Conservation (phyloP, 2,329 filamentous ascomycete species). For the Zasmidium cellare region DNA sequence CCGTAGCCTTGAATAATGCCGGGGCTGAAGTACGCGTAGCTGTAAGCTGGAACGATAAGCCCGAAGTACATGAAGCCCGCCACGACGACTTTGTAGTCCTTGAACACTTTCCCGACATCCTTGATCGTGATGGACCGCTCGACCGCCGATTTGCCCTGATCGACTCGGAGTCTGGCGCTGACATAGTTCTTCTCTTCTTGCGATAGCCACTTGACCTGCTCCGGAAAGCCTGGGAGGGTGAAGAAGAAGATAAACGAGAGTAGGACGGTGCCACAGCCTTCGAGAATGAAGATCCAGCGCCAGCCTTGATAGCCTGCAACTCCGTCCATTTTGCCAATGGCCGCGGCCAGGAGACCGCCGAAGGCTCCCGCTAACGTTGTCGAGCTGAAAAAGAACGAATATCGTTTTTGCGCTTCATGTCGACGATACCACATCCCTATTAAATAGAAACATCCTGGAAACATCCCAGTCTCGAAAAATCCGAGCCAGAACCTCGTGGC, state of each 20-base stretch:
- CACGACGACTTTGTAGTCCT: constrained; percentile 50
- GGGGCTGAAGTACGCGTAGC: constrained; percentile 34
- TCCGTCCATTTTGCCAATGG: constrained; percentile 84
- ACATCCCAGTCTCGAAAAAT: constrained; percentile 54
- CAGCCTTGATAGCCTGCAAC: constrained; percentile 68
- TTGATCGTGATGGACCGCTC: constrained; percentile 45
- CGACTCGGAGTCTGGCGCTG: constrained; percentile 46
- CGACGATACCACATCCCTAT: constrained; percentile 83
- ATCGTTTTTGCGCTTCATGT: constrained; percentile 84
- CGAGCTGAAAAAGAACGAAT: constrained; percentile 88
- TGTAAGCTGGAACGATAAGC: constrained; percentile 43
- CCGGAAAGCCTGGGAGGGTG: constrained; percentile 50
- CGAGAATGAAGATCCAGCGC: constrained; percentile 77
- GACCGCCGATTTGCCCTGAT: constrained; percentile 49
- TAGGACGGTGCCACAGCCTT: constrained; percentile 47
- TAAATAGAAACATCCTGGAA: constrained; percentile 59
- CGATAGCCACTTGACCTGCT: constrained; percentile 50
- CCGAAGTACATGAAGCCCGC: constrained; percentile 56
- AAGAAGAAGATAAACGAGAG: constrained; percentile 50
- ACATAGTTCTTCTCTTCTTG: constrained; percentile 49
- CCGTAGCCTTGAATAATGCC: constrained; percentile 51
- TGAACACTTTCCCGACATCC: constrained; percentile 49
- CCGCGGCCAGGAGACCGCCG: constrained; percentile 79
- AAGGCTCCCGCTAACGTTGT: constrained; percentile 81
- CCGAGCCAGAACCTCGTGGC: constrained; percentile 83